These are phyloP conservation scores for Escovopsis sp. DNA, from an alignment of 2,329 filamentous ascomycete genomes.

Conservation along the genomic window DNA sequence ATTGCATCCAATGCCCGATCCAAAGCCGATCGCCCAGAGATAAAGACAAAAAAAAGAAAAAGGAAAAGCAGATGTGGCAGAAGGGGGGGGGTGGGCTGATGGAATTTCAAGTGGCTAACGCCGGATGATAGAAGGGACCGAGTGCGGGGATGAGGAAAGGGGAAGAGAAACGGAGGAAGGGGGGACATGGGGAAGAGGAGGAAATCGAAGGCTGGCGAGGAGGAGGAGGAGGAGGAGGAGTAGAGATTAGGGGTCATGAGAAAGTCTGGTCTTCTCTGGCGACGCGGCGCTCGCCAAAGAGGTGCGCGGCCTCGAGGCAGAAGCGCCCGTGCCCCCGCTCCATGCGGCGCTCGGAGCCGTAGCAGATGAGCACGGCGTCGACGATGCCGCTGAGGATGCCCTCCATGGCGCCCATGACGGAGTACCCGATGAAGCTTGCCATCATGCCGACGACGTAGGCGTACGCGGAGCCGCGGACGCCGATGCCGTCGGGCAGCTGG, in stretches of 20 bases:
- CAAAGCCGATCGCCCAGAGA: too few relatives aligned
- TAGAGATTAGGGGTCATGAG: not conserved
- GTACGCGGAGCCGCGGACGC: conserved; percentile 68
- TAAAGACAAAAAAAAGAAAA: not conserved
- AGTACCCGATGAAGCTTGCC: conserved; percentile 89
- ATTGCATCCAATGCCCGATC: too few relatives aligned
- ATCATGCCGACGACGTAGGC: conserved; percentile 89
- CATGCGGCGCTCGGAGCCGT: conserved; percentile 72
- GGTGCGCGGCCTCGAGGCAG: conserved; percentile 77
- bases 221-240: too few relatives aligned
- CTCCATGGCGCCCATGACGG: conserved; percentile 79
- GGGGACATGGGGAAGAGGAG: too few relatives aligned
- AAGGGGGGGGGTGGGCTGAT: too few relatives aligned
- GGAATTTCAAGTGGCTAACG: too few relatives aligned
- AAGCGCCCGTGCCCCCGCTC: conserved; percentile 56
- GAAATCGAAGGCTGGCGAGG: too few relatives aligned
- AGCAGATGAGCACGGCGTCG: conserved; percentile 82
- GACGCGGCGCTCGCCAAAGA: conserved; percentile 56
- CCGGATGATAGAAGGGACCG: too few relatives aligned
- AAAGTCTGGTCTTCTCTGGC: conserved; percentile 9
- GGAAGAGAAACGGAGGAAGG: too few relatives aligned
- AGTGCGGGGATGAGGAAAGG: too few relatives aligned
- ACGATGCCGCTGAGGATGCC: conserved; percentile 75
- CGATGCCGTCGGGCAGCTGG: conserved; percentile 33
- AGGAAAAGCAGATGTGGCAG: too few relatives aligned